Conservation (phyloP, 2,329 filamentous ascomycete genomes). For the Xylariaceae sp. region DNA sequence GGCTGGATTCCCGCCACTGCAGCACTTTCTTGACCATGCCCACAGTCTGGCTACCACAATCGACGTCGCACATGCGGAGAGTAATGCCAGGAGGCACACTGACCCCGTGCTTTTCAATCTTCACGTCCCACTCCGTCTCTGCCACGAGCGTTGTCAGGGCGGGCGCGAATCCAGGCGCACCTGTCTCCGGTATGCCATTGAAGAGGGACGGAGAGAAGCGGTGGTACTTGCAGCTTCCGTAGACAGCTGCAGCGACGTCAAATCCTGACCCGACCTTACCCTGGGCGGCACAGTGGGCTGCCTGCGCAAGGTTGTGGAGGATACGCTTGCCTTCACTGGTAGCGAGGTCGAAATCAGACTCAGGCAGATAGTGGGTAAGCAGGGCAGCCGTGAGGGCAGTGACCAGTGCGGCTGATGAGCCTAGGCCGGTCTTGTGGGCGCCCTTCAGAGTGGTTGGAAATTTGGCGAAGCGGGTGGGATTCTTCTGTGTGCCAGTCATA, state of each 20-base stretch:
- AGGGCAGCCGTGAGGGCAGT: constrained; percentile 77
- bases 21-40: constrained; percentile 93
- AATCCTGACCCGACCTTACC: constrained; percentile 96
- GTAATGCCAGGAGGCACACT: constrained; percentile 67
- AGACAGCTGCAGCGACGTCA: constrained; percentile 88
- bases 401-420: constrained; percentile 89
- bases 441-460: constrained; percentile 70
- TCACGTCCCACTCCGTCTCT: constrained; percentile 66
- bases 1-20: constrained; percentile 66
- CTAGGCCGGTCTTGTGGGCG: constrained; percentile 93
- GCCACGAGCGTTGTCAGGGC: constrained; percentile 63
- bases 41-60: constrained; percentile 88
- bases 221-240: constrained; percentile 83
- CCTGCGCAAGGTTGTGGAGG: constrained; percentile 90
- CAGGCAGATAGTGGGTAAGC: constrained; percentile 67
- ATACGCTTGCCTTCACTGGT: constrained; percentile 49
- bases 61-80: constrained; percentile 91
- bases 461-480: constrained; percentile 59
- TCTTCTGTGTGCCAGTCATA: constrained; percentile 20
- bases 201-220: constrained; percentile 85
- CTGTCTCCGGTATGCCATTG: constrained; percentile 59
- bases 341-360: constrained; percentile 49
- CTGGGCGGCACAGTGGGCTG: constrained; percentile 90
- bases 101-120: constrained; percentile 65
- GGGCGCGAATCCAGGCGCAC: constrained; percentile 59